Evolutionary conservation across 768 basidiomycete genomes (phyloP).

Genomic region (Clavaria fumosa): DNA sequence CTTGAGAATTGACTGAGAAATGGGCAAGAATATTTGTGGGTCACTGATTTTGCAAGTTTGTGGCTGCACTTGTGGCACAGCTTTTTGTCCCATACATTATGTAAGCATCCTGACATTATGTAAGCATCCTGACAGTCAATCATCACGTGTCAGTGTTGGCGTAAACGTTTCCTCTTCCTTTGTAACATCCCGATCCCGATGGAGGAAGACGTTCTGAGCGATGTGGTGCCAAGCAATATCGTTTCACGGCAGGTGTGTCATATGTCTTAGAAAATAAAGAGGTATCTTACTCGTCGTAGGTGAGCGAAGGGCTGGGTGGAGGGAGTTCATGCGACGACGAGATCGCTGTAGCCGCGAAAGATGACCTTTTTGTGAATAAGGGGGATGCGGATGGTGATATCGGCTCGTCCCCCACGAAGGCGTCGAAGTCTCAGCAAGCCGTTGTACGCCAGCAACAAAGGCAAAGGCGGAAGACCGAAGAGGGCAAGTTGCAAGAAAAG

Average conservation of each 20-base stretch:
- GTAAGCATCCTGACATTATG: too few species aligned
- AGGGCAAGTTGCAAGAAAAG: conserved; percentile 52
- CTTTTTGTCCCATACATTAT: too few species aligned
- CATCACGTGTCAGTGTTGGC: too few species aligned
- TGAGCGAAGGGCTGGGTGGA: conserved; percentile 56
- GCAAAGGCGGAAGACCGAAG: conserved; percentile 47
- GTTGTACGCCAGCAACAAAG: conserved; percentile 24
- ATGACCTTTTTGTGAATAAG: neutral
- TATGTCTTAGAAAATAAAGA: neutral
- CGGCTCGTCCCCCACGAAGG: conserved; percentile 17
- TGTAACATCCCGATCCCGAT: too few species aligned
- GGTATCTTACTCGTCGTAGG: conserved; percentile 13
- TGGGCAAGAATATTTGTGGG: too few species aligned
- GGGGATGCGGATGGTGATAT: conserved; percentile 3
- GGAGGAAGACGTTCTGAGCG: conserved; percentile 77
- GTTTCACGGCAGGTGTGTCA: conserved; percentile 66
- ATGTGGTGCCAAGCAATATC: conserved; percentile 83
- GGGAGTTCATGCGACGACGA: conserved; percentile 59
- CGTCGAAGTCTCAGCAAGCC: conserved; percentile 17
- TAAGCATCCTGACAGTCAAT: too few species aligned
- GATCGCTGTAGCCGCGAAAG: neutral
- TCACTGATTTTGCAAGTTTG: too few species aligned
- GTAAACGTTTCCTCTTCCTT: too few species aligned
- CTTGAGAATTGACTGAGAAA: too few species aligned
- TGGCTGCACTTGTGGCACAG: too few species aligned